Evolutionary conservation across 495 filamentous ascomycete species (phyloP), one percentile per base, ranked within the genome.

Genomic region (Podospora australis): DNA sequence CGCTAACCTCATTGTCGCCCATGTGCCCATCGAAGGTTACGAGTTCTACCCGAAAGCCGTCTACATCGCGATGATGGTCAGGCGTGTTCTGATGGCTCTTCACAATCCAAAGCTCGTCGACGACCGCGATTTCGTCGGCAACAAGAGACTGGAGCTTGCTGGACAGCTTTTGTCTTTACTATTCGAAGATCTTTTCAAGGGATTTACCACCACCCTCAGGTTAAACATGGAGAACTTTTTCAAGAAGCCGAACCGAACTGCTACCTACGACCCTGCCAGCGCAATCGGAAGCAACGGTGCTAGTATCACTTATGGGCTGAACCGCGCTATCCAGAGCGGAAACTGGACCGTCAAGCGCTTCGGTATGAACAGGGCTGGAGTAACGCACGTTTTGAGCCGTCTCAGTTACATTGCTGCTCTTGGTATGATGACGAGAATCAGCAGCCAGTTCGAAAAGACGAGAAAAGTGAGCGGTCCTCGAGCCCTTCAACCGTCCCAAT

Each of bases 351-450:
- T 97, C 44, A 95, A 92, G 65, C 88, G 94, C 63, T 97, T 97
- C 72, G 88, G 88, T 66, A 99, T 97, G 92, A 90, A 96, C 60
- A 78, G 92, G 65, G 92, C 92, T 17, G 92, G 92, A 57, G 90
- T 99, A 8, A 95, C 92, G 2, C 92, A 99, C 65, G 90, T 99
- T 46, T 74, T 99, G 14, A 96, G 90, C 70, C 81, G 92, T 35
- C 71, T 97, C 38, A 96, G 90, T 64, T 99, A 96, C 60, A 96
- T 97, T 69, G 87, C 86, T 55, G 94, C 94, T 9, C 77, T 99
- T n/a, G 94, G 94, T 47, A 97, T 97, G 94, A 97, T 99, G 94
- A 97, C 94, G 9, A 82, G 92, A 57, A 97, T 97, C 56, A 90
- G 82, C 70, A 94, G 87, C 78, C 92, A 97, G 70, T 97, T 99